Percentiles rank a stretch among this genome's conserved stretches.
These are phyloP conservation scores for Jimgerdemannia flammicorona DNA, from an alignment of 192 early-diverging fungal species.

Conservation along the genomic window DNA sequence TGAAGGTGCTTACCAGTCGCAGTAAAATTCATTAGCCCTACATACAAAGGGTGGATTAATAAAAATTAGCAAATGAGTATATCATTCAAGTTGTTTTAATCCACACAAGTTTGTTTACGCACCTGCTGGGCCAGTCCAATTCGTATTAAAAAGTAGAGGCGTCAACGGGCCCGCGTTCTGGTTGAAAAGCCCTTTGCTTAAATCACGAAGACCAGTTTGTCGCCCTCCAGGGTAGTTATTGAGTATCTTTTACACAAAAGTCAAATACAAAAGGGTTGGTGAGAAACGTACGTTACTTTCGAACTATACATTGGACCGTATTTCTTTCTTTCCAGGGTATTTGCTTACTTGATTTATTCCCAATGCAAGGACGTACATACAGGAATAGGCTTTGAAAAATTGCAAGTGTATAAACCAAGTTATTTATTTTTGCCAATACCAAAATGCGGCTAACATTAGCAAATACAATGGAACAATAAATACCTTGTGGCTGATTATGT, in stretches of 20 bases:
- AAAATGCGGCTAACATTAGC: not conserved
- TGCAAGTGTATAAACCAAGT: too few species aligned
- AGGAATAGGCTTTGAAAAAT: not conserved
- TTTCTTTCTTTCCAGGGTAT: too few species aligned
- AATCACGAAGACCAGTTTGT: not conserved
- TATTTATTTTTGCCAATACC: too few species aligned
- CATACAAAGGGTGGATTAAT: not conserved
- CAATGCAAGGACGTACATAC: not conserved
- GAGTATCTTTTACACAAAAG: not conserved
- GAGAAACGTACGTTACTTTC: too few species aligned
- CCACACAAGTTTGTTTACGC: not conserved
- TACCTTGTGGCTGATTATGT: not conserved
- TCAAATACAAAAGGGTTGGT: too few species aligned
- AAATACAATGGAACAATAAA: not conserved
- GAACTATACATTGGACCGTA: too few species aligned
- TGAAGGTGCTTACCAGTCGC: not conserved
- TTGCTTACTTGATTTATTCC: not conserved
- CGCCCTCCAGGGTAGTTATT: not conserved
- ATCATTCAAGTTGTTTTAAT: too few species aligned
- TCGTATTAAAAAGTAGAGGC: not conserved
- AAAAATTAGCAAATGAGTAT: not conserved
- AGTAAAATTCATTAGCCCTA: not conserved
- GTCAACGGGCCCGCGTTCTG: not conserved
- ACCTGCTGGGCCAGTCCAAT: not conserved
- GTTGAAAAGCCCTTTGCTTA: not conserved